Evolutionary conservation across 2,329 filamentous ascomycete genomes (phyloP).

Genomic region (Sclerotinia sclerotiorum): DNA sequence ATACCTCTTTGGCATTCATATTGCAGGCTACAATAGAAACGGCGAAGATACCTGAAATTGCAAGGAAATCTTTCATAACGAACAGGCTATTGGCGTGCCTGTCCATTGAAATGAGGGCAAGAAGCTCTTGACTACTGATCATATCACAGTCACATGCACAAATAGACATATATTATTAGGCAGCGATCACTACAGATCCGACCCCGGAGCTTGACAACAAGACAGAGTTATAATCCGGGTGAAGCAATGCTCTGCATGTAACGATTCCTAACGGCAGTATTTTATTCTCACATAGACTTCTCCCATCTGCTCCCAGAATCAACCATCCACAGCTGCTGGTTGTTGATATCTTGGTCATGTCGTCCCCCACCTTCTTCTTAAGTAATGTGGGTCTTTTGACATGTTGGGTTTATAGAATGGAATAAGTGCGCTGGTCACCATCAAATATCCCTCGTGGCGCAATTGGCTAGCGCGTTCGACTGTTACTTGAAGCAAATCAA

Average conservation of each 20-base stretch:
- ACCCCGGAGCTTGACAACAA: background rate
- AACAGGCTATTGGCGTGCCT: background rate
- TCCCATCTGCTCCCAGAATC: background rate
- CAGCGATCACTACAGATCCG: background rate
- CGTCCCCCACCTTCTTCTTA: constrained; percentile 12
- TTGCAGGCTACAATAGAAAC: background rate
- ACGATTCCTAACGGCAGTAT: background rate
- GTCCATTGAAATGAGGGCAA: background rate
- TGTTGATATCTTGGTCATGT: background rate
- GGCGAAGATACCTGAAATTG: background rate
- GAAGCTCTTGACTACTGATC: background rate
- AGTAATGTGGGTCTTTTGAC: background rate
- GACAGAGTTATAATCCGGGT: background rate
- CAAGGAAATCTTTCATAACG: background rate
- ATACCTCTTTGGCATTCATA: background rate
- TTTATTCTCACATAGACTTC: background rate
- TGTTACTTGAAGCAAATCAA: constrained; percentile 2
- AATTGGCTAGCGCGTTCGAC: constrained; percentile 21
- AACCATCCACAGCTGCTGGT: background rate
- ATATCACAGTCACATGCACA: background rate
- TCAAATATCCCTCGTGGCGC: constrained; percentile 21
- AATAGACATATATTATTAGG: background rate
- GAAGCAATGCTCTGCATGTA: background rate
- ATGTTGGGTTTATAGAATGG: background rate
- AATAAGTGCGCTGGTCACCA: background rate